Conservation (phyloP, 768 basidiomycete species). For the Hortiboletus campestris region DNA sequence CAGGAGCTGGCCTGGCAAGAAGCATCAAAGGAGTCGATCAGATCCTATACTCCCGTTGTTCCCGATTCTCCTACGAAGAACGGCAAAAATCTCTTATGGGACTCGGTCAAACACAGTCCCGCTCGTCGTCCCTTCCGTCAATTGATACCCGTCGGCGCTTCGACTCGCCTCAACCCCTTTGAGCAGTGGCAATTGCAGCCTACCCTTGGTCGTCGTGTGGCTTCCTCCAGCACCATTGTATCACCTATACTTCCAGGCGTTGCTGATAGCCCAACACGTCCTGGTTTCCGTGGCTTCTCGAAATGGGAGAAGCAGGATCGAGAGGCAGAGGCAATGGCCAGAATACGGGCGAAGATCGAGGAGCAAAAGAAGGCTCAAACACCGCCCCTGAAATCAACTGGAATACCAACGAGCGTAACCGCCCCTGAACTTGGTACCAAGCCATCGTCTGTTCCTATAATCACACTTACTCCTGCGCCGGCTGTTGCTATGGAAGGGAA, state of each 20-base stretch:
- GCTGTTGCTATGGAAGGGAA: slow-evolving; percentile 5
- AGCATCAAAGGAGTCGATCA: slow-evolving; percentile 39
- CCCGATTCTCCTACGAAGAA: slow-evolving; percentile 36
- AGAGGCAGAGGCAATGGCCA: slow-evolving; percentile 76
- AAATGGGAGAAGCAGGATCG: slow-evolving; percentile 89
- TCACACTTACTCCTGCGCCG: slow-evolving; percentile 28
- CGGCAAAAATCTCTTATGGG: slow-evolving; percentile 75
- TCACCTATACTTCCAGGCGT: slow-evolving; percentile 33
- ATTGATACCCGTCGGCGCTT: slow-evolving; percentile 44
- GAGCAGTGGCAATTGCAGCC: slow-evolving; percentile 31
- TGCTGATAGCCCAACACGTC: slow-evolving; percentile 56
- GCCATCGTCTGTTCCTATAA: slow-evolving; percentile 25
- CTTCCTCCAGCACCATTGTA: slow-evolving; percentile 32
- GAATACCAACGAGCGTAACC: slow-evolving; percentile 27
- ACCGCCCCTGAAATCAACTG: slow-evolving; percentile 35
- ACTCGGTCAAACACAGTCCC: slow-evolving; percentile 48
- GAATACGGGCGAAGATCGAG: slow-evolving; percentile 55
- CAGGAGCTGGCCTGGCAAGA: slow-evolving; percentile 72
- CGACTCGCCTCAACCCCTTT: slow-evolving; percentile 53
- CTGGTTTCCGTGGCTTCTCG: slow-evolving; percentile 50
- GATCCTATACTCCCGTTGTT: slow-evolving; percentile 43
- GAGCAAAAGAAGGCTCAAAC: slow-evolving; percentile 41
- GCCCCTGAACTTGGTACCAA: slow-evolving; percentile 23
- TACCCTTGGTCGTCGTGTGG: slow-evolving; percentile 44
- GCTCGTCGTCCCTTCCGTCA: slow-evolving; percentile 44